Conservation (phyloP, 768 basidiomycete genomes). For the Trametes cinnabarina region DNA sequence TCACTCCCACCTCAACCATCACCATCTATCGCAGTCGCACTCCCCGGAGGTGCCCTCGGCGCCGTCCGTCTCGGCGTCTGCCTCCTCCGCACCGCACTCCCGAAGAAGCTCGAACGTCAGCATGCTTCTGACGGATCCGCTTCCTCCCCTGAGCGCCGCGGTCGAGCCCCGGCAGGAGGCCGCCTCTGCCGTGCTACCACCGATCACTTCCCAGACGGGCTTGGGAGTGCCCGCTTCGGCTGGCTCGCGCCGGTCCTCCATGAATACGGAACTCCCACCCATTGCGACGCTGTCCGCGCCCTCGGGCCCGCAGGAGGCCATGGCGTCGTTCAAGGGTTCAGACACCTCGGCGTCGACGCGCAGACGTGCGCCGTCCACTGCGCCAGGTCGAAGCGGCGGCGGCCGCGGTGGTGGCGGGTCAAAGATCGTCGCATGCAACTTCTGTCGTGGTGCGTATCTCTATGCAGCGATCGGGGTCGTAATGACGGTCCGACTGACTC, state of each 20-base stretch:
- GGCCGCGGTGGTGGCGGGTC: conserved; percentile 68
- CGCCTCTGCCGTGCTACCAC: conserved; percentile 20
- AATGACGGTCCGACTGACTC: not conserved
- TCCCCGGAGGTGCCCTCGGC: conserved; percentile 45
- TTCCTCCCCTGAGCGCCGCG: conserved; percentile 24
- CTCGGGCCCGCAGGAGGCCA: conserved; percentile 42
- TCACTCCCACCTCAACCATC: too few relatives aligned
- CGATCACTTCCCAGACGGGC: conserved; percentile 7
- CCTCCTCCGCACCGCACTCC: conserved; percentile 25
- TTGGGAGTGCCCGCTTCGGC: not conserved
- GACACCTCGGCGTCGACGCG: conserved; percentile 44
- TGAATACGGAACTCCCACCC: conserved; percentile 47
- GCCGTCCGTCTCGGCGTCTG: not conserved
- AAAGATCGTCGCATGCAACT: conserved; percentile 86
- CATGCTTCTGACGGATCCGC: conserved; percentile 27
- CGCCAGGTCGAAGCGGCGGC: conserved; percentile 63
- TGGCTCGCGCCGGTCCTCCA: conserved; percentile 11
- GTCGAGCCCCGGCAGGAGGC: conserved; percentile 22
- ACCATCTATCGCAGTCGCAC: conserved; percentile 35
- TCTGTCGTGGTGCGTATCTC: conserved; percentile 69
- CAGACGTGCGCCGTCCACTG: conserved; percentile 61
- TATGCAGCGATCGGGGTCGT: not conserved
- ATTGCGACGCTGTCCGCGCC: conserved; percentile 60
- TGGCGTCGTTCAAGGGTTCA: conserved; percentile 20
- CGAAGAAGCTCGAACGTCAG: conserved; percentile 26